Conservation (phyloP, 352 stramenopile genomes). For the Blastocystis sp. region DNA sequence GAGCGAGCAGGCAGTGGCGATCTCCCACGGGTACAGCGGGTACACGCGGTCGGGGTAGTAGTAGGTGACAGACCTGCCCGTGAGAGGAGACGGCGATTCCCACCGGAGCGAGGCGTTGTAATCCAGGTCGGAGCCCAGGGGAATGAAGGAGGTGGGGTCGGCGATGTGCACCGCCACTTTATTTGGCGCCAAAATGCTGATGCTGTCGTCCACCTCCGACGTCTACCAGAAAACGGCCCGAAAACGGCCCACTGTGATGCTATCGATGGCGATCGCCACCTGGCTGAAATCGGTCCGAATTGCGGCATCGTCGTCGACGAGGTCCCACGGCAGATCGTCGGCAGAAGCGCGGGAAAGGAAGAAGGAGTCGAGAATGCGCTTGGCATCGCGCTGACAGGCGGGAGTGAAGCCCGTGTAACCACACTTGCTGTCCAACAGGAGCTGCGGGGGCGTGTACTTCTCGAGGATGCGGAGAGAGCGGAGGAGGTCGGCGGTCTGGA, state of each 20-base stretch:
- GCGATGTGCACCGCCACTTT: slow-evolving; percentile 58
- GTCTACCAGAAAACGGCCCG: neutral
- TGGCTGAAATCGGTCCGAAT: slow-evolving; percentile 1
- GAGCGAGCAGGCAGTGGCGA: slow-evolving; percentile 60
- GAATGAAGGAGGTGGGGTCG: slow-evolving; percentile 60
- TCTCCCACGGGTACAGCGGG: slow-evolving; percentile 53
- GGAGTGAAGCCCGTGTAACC: slow-evolving; percentile 45
- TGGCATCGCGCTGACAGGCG: neutral
- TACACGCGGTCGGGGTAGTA: slow-evolving; percentile 66
- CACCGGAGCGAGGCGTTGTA: slow-evolving; percentile 48
- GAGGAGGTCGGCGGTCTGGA: slow-evolving; percentile 39
- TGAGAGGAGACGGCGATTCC: neutral
- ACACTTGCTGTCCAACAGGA: slow-evolving; percentile 61
- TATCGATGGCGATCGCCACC: slow-evolving; percentile 49
- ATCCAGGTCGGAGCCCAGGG: slow-evolving; percentile 23
- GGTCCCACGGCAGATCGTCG: neutral
- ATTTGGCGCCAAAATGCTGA: slow-evolving; percentile 18
- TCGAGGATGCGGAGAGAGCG: slow-evolving; percentile 19
- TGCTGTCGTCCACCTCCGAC: slow-evolving; percentile 64
- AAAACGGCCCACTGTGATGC: slow-evolving; percentile 17
- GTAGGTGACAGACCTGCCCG: slow-evolving; percentile 41
- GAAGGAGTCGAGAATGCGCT: slow-evolving; percentile 39
- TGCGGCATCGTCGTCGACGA: slow-evolving; percentile 27
- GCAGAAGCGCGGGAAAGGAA: neutral
- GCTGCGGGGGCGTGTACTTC: slow-evolving; percentile 28